Base-by-base conservation (phyloP, 306 rosid genomes). In the Echinosophora koreensis region DNA sequence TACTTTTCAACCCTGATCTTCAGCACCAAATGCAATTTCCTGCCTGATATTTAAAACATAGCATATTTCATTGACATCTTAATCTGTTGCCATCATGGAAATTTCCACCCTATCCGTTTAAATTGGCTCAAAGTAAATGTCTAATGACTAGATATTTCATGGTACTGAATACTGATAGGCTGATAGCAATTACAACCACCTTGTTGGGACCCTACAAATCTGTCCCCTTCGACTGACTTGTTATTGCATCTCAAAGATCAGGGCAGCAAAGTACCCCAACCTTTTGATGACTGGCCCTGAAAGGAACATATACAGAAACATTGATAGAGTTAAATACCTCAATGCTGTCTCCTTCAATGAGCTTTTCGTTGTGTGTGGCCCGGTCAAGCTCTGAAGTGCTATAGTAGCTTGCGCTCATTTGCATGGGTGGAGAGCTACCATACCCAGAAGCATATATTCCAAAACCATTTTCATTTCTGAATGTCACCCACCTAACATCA, bases 401-500 rank as follows among this genome's bases (percentile, higher is more conserved):
- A 79, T 87, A 90, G 84, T 87, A 89, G 83, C 98, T 95, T 76
- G 97, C 97, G 85, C 83, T 90, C 86, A 92, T 78, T 85, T 95
- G 98, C 98, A 92, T 88, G 3, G 93, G 88, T n/a, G 97, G 92
- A 54, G 97, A 92, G 85, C 66, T 79, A 37, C 89, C 95, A 76
- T 87, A 92, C 32, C 50, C 85, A 2, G 98, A 95, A 84, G 97
- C 97, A 88, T 88, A 95, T 27, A 95, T 74, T 82, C 98, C 98
- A 28, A 84, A 80, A 46, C 97, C 98, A 60, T 87, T 67, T 73
- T 87, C 78, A 77, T 88, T 84, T 79, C 80, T 86, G 62, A 92
- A 89, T 70, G 97, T 86, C 77, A 86, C 97, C 98, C 98, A 95
- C 79, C 97, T 87, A 54, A 92, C 87, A 83, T 95, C 98, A 14